Evolutionary conservation across 331 rosid species (phyloP), one percentile per base, ranked within the genome.

Genomic region (Spiraea crenata): DNA sequence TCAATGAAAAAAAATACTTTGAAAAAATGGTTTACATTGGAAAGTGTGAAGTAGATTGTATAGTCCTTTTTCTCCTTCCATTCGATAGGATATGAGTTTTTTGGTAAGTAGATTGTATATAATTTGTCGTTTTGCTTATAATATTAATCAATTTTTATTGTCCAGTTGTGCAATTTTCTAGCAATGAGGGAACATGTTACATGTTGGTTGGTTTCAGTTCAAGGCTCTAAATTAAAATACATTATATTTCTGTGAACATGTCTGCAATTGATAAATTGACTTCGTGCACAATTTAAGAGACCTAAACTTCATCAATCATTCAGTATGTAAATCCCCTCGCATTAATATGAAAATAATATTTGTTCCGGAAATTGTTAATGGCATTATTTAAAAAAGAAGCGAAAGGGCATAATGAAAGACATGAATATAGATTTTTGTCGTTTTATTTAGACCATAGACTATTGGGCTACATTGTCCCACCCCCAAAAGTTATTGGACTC

Each of bases 161-260:
- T 47, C 7, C 2, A 49, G 7, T 7, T 5, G 20, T 16, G 55
- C 55, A 49, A 4, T 52, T 38, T 20, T 72, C 42, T 62, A 34
- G 63, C 16, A 39, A 46, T 9, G 7, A 50, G 42, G 62, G 55
- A 72, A 51, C 76, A 40, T 62, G 70, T 20, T 62, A 51, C 76
- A 40, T 62, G 70, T 20, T 62, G 44, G 54, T 41, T 9, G 76
- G 34, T 38, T 7, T 38, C 16, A 25, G n/a, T 13, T 50, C 17
- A 20, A 44, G 76, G 49, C 66, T 45, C 13, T 58, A 15, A 59
- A 35, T 17, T 38, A 15, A 59, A 35, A n/a, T 38, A 39, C 14
- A 38, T 39, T 38, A 14, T 60, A 37, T 37, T 16, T 38, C 45
- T 6, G 19, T 14, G 1, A 59, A 5, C 12, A 17, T 35, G 63